Conservation (phyloP, 148 eudicot species). For the Arctostaphylos glauca region DNA sequence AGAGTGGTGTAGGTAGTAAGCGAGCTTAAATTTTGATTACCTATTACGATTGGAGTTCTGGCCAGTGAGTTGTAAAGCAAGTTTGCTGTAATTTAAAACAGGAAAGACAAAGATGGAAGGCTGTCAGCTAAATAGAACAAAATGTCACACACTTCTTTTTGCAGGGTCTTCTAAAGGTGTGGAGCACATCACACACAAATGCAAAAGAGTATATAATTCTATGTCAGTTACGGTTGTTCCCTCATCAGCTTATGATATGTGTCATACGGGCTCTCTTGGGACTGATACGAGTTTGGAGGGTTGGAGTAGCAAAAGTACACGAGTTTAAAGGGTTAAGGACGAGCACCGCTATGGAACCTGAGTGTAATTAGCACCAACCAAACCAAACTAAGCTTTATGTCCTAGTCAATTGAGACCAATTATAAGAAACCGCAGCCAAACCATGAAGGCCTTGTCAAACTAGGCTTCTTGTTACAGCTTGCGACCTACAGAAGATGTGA, state of each 20-base stretch:
- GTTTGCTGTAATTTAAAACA: background rate
- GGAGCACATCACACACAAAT: background rate
- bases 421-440: too few relatives aligned
- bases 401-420: too few relatives aligned
- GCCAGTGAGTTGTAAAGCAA: background rate
- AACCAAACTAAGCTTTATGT: too few relatives aligned
- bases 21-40: background rate
- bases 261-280: background rate
- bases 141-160: background rate
- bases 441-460: background rate
- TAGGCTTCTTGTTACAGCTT: background rate
- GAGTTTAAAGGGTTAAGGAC: background rate
- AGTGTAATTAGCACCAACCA: background rate
- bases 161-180: background rate
- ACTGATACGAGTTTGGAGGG: background rate
- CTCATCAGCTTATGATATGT: background rate
- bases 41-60: background rate
- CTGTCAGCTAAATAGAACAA: background rate
- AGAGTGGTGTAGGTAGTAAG: background rate
- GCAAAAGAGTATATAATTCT: background rate
- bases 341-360: too few relatives aligned
- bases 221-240: background rate
- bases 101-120: background rate
- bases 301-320: background rate
- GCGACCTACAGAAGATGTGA: background rate